Conservation (phyloP, 192 early-diverging fungal species). For the Umbelopsis sp. region DNA sequence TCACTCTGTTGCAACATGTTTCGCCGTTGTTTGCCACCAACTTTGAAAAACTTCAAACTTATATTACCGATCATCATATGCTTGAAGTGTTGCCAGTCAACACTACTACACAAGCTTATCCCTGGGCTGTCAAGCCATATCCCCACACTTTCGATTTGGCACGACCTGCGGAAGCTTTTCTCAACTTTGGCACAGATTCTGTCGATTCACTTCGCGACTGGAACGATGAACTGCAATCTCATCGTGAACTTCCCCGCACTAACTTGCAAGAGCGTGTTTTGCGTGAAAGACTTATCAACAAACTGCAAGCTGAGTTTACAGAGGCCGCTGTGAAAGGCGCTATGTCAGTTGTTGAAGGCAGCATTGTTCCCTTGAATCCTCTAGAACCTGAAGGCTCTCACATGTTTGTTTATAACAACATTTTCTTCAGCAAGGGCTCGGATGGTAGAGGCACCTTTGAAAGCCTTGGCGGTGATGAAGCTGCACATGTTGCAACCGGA, state of each 20-base stretch:
- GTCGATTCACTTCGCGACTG: constrained; percentile 85
- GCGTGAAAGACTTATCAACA: constrained; percentile 83
- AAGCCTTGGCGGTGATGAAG: constrained; percentile 82
- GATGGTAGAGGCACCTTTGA: constrained; percentile 88
- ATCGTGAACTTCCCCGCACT: constrained; percentile 78
- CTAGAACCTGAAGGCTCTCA: constrained; percentile 71
- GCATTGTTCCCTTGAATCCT: constrained; percentile 78
- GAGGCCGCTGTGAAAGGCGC: constrained; percentile 88
- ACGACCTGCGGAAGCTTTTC: constrained; percentile 65
- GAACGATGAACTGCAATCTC: constrained; percentile 95
- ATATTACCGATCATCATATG: constrained; percentile 68
- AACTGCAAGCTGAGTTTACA: constrained; percentile 88
- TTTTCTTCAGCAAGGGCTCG: constrained; percentile 90
- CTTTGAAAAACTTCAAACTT: constrained; percentile 69
- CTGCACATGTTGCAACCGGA: constrained; percentile 88
- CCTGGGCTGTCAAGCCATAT: constrained; percentile 76
- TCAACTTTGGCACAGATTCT: constrained; percentile 62
- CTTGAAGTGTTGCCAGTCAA: constrained; percentile 80
- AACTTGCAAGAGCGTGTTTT: constrained; percentile 82
- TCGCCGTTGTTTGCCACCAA: constrained; percentile 72
- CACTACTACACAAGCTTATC: constrained; percentile 67
- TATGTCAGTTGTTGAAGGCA: constrained; percentile 79
- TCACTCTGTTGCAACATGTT: constrained; percentile 63
- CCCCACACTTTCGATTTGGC: constrained; percentile 61
- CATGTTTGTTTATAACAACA: constrained; percentile 95